phyloP scores from a whole-genome alignment of 176 grass and related monocot genomes.

The Eremochloa ophiuroides region DNA sequence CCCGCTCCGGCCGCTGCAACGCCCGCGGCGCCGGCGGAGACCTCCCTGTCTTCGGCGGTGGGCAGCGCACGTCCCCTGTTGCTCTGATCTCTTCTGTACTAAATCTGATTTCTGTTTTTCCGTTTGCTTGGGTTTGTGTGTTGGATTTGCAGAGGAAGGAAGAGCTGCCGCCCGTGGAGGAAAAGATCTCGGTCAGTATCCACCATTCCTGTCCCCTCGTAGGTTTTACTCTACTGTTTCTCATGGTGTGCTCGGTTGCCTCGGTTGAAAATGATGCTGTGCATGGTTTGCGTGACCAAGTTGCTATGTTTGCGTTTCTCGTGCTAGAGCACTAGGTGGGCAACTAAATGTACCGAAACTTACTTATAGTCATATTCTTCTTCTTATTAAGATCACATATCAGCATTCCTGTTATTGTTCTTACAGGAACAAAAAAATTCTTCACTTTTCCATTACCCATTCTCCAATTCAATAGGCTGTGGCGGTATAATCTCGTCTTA shows the following conservation, averaged over 20 bases:
- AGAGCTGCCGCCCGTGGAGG: conserved; percentile 56
- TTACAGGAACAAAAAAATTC: background rate
- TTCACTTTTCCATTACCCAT: background rate
- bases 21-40: background rate
- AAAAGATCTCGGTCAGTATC: conserved; percentile 65
- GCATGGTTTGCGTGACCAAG: background rate
- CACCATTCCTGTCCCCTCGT: background rate
- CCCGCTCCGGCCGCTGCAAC: conserved; percentile 1
- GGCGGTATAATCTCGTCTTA: background rate
- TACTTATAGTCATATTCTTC: too few relatives aligned
- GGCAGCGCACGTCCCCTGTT: background rate
- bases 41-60: conserved; percentile 36
- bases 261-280: background rate
- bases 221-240: background rate
- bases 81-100: background rate
- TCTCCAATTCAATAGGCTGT: background rate
- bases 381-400: too few relatives aligned
- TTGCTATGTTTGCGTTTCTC: background rate
- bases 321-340: background rate
- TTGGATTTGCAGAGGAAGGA: conserved; percentile 42
- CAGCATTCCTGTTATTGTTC: background rate
- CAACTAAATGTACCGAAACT: background rate
- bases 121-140: background rate
- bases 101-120: conserved; percentile 3
- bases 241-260: background rate